These are phyloP conservation scores for Termitomyces sp. DNA, from an alignment of 768 basidiomycete genomes.

Conservation along the genomic window DNA sequence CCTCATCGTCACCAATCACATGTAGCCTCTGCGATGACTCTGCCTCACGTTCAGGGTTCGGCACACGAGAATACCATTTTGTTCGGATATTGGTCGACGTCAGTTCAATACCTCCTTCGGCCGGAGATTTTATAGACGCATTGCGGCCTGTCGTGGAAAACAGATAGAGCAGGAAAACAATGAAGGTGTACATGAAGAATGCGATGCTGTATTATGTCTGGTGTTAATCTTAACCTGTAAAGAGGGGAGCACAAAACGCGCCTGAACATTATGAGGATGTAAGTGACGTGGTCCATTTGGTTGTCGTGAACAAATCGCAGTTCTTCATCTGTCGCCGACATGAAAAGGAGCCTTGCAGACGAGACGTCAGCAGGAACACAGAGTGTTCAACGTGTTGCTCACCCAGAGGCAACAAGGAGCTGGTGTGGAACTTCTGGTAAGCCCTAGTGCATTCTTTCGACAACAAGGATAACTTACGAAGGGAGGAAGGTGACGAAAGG, in stretches of 20 bases:
- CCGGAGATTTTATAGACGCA: slow-evolving; percentile 22
- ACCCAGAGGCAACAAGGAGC: slow-evolving; percentile 77
- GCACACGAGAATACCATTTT: slow-evolving; percentile 69
- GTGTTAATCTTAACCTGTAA: neutral
- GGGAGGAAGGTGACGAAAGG: slow-evolving; percentile 86
- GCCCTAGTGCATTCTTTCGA: slow-evolving; percentile 1
- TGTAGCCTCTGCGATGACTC: slow-evolving; percentile 15
- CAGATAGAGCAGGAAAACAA: slow-evolving; percentile 66
- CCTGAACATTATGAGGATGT: slow-evolving; percentile 83
- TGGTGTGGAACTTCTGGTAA: slow-evolving; percentile 21
- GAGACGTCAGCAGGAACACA: neutral
- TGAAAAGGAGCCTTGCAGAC: slow-evolving; percentile 66
- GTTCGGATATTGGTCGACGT: slow-evolving; percentile 20
- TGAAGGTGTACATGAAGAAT: slow-evolving; percentile 75
- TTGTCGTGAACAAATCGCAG: slow-evolving; percentile 61
- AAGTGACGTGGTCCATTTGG: slow-evolving; percentile 91
- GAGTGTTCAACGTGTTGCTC: slow-evolving; percentile 13
- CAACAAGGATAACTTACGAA: slow-evolving; percentile 59
- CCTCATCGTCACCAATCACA: slow-evolving; percentile 31
- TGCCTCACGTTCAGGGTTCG: slow-evolving; percentile 27
- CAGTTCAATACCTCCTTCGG: slow-evolving; percentile 13
- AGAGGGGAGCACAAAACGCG: slow-evolving; percentile 23
- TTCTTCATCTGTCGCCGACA: slow-evolving; percentile 94
- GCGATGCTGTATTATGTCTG: slow-evolving; percentile 44
- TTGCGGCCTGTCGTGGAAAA: slow-evolving; percentile 64